Evolutionary conservation across 345 rosid species (phyloP), one percentile per base, ranked within the genome.

Genomic region (Salix dunnii): DNA sequence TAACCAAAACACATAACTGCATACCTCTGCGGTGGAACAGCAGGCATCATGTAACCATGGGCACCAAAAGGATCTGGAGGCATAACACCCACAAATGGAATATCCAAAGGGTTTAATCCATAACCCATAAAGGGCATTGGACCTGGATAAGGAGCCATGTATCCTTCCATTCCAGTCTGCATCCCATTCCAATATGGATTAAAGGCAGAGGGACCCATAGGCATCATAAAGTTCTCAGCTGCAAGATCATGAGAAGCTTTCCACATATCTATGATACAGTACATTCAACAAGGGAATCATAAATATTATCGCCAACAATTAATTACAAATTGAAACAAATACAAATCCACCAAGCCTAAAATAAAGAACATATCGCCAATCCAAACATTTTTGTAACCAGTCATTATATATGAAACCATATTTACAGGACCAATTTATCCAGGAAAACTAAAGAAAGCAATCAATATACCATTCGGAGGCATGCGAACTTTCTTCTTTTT

Each of bases 161-260:
- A 88, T 48, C 87, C 87, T 66, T 91, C 93, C 87, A 91, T 84
- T 77, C 91, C 92, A 62, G 91, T 93, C 71, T 90, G 99, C 88
- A 89, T 85, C 68, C 98, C 93, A 62, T 62, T 84, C 91, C 93
- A 93, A 77, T 85, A 96, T 51, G 92, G 97, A 76, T 89, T 91
- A 81, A 62, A 89, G 13, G 86, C 83, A 78, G 91, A 74, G 61
- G 93, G 92, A 58, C 90, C 95, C 84, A 88, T 75, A 62, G 92
- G 87, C 98, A 94, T 96, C 98, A 92, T 89, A 85, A 84, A 91
- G 67, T 77, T 94, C 71, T 93, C 95, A 60, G 89, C 87, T 16
- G 87, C 81, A 73, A 84, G 76, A 80, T 92, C 89, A 75, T 85
- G 93, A 40, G 94, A 82, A 68, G 78, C 79, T 80, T 86, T 96